Conservation (phyloP, 2,329 filamentous ascomycete species). For the Sporothrix schenckii region DNA sequence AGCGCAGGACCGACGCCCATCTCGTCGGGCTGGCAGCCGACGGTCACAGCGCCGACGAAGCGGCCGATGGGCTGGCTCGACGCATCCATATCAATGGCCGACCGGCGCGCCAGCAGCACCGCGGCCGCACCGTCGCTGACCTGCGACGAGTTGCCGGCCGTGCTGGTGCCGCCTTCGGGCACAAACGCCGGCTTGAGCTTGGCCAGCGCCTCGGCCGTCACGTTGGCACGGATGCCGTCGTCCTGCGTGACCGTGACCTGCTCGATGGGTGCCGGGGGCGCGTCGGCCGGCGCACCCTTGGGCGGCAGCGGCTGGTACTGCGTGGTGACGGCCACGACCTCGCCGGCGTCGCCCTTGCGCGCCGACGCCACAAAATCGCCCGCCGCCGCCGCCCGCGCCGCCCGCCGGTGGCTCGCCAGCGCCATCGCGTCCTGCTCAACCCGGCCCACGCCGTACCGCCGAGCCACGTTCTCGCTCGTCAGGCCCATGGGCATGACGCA, state of each 20-base stretch:
- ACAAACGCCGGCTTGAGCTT: constrained; percentile 84
- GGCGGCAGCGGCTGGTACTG: constrained; percentile 66
- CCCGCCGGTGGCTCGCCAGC: constrained; percentile 71
- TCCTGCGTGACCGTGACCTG: constrained; percentile 72
- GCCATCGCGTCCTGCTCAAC: constrained; percentile 84
- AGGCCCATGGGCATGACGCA: constrained; percentile 95
- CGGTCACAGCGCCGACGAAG: constrained; percentile 75
- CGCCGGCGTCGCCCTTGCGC: constrained; percentile 60
- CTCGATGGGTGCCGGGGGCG: constrained; percentile 48
- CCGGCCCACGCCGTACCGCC: constrained; percentile 71
- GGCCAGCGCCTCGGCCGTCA: constrained; percentile 69
- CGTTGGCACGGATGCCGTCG: constrained; percentile 76
- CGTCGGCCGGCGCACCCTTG: constrained; percentile 58
- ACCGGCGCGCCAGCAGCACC: constrained; percentile 80
- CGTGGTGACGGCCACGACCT: constrained; percentile 81
- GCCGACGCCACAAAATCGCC: constrained; percentile 62
- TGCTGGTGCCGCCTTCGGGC: constrained; percentile 69
- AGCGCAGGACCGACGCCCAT: constrained; percentile 91
- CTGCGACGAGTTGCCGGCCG: constrained; percentile 81
- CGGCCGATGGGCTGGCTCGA: constrained; percentile 83
- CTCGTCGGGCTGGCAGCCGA: constrained; percentile 83
- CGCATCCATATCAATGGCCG: constrained; percentile 69
- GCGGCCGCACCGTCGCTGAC: constrained; percentile 88
- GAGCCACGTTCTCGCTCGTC: constrained; percentile 85
- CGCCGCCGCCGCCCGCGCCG: constrained; percentile 66